These are phyloP conservation scores for Mycena crocata DNA, from an alignment of 768 basidiomycete species.

Conservation along the genomic window DNA sequence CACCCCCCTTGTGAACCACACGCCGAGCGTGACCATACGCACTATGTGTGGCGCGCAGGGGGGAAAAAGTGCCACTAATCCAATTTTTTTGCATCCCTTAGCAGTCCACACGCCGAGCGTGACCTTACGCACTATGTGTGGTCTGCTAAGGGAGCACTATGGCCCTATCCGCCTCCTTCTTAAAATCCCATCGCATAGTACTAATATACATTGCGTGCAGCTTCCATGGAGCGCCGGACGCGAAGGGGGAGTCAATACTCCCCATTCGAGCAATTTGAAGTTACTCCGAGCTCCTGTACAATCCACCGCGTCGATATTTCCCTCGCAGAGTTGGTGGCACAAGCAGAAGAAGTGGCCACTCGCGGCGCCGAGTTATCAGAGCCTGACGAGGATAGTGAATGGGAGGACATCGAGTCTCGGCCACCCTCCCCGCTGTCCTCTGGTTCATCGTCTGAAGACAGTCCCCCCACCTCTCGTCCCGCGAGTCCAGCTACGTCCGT, in stretches of 20 bases:
- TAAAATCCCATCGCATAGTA: background rate
- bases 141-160: background rate
- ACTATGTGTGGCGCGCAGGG: background rate
- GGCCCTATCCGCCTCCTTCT: background rate
- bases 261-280: background rate
- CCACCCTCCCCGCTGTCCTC: background rate
- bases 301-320: background rate
- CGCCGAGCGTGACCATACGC: constrained; percentile 3
- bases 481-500: background rate
- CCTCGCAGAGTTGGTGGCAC: background rate
- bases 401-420: constrained; percentile 2
- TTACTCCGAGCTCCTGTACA: background rate
- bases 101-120: background rate
- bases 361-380: background rate
- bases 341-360: background rate
- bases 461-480: background rate
- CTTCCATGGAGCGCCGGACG: background rate
- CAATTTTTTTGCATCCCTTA: no score
- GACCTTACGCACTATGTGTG: constrained; percentile 2
- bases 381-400: background rate
- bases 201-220: background rate
- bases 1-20: background rate
- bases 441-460: background rate
- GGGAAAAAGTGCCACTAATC: no score
- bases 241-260: background rate